Evolutionary conservation across 129 eudicot genomes (phyloP).

Genomic region (Lactuca saligna): DNA sequence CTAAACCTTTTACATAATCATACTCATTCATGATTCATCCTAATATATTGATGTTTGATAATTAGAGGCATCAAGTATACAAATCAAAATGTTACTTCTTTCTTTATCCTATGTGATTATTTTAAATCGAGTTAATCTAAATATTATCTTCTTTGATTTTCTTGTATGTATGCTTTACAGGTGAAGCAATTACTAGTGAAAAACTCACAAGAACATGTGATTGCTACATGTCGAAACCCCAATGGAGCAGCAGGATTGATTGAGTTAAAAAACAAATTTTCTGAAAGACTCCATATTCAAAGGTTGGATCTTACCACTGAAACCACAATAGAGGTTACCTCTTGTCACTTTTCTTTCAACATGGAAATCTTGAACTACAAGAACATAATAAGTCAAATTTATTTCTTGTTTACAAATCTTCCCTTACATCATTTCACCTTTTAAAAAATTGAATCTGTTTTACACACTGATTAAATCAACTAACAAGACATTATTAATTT

Average conservation of each 20-base stretch:
- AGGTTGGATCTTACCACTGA: conserved; percentile 80
- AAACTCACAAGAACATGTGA: conserved; percentile 60
- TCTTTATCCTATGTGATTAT: not conserved
- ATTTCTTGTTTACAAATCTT: not conserved
- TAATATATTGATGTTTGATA: no score
- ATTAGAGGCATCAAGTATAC: not conserved
- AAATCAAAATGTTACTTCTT: not conserved
- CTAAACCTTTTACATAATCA: no score
- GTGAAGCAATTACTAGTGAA: conserved; percentile 77
- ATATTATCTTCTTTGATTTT: conserved; percentile 2
- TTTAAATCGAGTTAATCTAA: not conserved
- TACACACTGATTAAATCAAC: not conserved
- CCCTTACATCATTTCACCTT: no score
- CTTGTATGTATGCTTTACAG: conserved; percentile 32
- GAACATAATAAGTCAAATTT: not conserved
- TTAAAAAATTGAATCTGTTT: not conserved
- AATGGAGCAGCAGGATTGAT: conserved; percentile 58
- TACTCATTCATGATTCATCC: no score
- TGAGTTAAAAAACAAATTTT: conserved; percentile 60
- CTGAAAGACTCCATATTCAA: conserved; percentile 68
- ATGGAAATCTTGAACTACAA: not conserved
- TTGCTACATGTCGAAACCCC: conserved; percentile 92
- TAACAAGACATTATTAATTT: conserved; percentile 7
- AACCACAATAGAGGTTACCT: conserved; percentile 78
- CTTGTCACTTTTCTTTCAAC: conserved; percentile 22